A percentile compares a stretch with the other conserved stretches of the same genome.
phyloP scores from a whole-genome alignment of 1,284 basidiomycete genomes.

The Heterobasidion occidentale region DNA sequence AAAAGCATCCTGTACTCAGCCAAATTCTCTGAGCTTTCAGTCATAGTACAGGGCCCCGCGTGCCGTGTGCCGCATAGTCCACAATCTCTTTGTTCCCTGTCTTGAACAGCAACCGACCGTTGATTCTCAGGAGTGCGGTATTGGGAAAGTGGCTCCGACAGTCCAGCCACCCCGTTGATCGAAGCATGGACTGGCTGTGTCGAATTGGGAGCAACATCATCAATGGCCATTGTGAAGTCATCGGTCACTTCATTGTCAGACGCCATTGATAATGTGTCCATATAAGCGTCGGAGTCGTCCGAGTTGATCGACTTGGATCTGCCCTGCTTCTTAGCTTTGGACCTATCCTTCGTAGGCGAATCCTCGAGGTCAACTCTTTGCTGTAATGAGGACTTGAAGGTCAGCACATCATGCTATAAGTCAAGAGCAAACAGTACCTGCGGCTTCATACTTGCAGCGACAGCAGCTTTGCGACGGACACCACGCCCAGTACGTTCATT shows the following conservation, averaged over 20 bases:
- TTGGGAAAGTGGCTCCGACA: not conserved
- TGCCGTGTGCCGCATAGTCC: constrained; percentile 58
- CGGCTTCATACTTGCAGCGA: constrained; percentile 30
- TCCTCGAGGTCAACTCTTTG: constrained; percentile 22
- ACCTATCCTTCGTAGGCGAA: constrained; percentile 18
- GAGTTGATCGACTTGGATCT: constrained; percentile 14
- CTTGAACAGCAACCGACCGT: not conserved
- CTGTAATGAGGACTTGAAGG: constrained; percentile 2
- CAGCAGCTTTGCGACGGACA: constrained; percentile 56
- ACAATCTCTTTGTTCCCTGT: constrained; percentile 25
- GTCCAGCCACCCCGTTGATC: no score
- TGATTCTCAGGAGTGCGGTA: not conserved
- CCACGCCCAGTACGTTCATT: constrained; percentile 61
- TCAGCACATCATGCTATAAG: not conserved
- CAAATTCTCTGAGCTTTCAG: constrained; percentile 52
- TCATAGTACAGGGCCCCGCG: constrained; percentile 52
- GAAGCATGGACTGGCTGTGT: no score
- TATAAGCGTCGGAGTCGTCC: constrained; percentile 28
- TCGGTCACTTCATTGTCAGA: constrained; percentile 7
- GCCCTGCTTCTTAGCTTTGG: constrained; percentile 16
- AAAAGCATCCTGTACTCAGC: constrained; percentile 62
- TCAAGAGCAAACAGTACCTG: constrained; percentile 30
- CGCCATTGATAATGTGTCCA: constrained; percentile 22
- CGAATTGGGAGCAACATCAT: not conserved
- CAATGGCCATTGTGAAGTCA: not conserved